These are phyloP conservation scores for Penicillium nucicola DNA, from an alignment of 495 filamentous ascomycete species.

Conservation along the genomic window DNA sequence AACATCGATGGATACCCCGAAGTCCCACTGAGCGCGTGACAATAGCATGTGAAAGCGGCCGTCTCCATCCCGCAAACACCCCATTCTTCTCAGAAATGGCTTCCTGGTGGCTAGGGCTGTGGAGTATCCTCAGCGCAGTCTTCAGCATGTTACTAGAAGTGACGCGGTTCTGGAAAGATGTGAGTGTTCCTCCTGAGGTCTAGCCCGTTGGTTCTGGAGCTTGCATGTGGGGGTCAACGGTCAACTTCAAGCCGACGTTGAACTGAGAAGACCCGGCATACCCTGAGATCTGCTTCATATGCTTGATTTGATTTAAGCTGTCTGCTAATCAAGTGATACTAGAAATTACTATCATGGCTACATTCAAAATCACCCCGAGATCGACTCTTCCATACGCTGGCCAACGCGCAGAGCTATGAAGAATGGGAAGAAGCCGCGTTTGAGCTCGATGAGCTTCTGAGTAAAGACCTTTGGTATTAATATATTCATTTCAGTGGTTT, in stretches of 20 bases:
- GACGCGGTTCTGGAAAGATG: slow-evolving; percentile 60
- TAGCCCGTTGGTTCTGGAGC: neutral
- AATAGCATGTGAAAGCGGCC: slow-evolving; percentile 37
- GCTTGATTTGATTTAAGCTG: neutral
- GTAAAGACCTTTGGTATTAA: slow-evolving; percentile 74
- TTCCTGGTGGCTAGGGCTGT: slow-evolving; percentile 23
- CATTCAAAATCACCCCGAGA: slow-evolving; percentile 35
- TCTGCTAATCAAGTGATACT: neutral
- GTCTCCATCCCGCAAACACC: slow-evolving; percentile 4
- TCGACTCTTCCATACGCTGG: slow-evolving; percentile 41
- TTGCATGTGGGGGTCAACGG: neutral
- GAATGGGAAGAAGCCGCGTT: slow-evolving; percentile 82
- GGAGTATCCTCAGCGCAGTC: slow-evolving; percentile 41
- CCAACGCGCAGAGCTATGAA: slow-evolving; percentile 65
- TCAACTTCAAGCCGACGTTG: neutral
- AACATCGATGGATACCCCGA: too few relatives aligned
- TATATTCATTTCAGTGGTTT: neutral
- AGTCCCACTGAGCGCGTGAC: slow-evolving; percentile 14
- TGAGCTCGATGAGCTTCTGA: slow-evolving; percentile 72
- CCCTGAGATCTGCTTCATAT: neutral
- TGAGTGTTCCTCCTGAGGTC: slow-evolving; percentile 28
- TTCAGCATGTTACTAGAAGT: slow-evolving; percentile 60
- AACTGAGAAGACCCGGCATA: neutral
- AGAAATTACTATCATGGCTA: slow-evolving; percentile 42
- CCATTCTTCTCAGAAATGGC: slow-evolving; percentile 15